Evolutionary conservation across 2,329 filamentous ascomycete species (phyloP).

Genomic region (Xylariaceae sp.): DNA sequence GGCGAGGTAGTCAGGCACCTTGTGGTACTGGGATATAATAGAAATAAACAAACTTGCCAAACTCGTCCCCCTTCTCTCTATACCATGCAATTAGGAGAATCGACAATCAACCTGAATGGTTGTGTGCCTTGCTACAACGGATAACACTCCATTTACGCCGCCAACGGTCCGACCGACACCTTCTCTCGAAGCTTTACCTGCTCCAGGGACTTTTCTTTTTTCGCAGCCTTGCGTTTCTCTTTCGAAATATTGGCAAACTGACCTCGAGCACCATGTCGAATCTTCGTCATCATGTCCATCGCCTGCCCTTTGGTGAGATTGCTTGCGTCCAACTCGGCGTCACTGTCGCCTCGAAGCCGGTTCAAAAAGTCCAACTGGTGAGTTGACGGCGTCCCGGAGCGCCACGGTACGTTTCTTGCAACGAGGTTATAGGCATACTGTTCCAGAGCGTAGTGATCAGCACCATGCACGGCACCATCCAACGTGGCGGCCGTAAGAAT

Average conservation of each 20-base stretch:
- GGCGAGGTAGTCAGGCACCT: no score
- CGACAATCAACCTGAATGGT: conserved; percentile 1
- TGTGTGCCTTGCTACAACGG: conserved; percentile 4
- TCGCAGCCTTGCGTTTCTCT: conserved; percentile 47
- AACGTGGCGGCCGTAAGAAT: conserved; percentile 64
- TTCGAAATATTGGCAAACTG: conserved; percentile 50
- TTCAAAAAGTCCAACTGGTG: conserved; percentile 67
- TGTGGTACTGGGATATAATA: no score
- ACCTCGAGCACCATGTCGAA: conserved; percentile 74
- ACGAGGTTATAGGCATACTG: conserved; percentile 66
- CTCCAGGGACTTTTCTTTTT: conserved; percentile 34
- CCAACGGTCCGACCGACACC: conserved; percentile 53
- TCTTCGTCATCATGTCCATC: conserved; percentile 85
- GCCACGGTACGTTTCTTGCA: conserved; percentile 62
- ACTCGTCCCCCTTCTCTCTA: conserved; percentile 1
- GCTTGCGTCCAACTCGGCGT: conserved; percentile 44
- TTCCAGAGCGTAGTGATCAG: conserved; percentile 71
- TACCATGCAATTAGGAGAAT: background rate
- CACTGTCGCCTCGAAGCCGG: conserved; percentile 51
- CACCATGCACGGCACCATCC: conserved; percentile 71
- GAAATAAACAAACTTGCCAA: background rate
- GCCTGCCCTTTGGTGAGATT: conserved; percentile 75
- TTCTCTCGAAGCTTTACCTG: conserved; percentile 42
- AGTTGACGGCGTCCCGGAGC: conserved; percentile 57
- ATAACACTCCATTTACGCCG: conserved; percentile 19